Percentiles rank a stretch among this genome's conserved stretches.
These are phyloP conservation scores for Nissolia schottii DNA, from an alignment of 306 rosid genomes.

Conservation along the genomic window DNA sequence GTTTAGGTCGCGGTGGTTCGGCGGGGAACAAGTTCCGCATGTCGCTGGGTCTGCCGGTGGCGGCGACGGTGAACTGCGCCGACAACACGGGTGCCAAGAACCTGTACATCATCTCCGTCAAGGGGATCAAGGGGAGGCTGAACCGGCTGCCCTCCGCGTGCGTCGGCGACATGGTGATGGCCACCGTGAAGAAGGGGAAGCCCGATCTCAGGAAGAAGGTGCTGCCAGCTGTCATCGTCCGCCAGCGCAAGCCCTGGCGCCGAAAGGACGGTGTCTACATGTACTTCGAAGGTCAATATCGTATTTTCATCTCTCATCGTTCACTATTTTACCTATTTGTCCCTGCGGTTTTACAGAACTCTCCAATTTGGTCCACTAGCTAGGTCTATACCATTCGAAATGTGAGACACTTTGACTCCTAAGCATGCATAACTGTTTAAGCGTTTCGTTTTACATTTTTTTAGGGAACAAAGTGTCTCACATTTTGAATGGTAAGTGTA, in stretches of 20 bases:
- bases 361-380: no score
- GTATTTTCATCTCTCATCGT: no score
- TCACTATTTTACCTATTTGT: background rate
- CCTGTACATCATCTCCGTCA: conserved; percentile 80
- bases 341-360: no score
- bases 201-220: conserved; percentile 95
- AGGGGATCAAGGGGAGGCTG: conserved; percentile 84
- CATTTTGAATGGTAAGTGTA: no score
- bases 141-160: conserved; percentile 91
- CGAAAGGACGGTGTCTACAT: conserved; percentile 94
- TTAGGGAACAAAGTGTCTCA: no score
- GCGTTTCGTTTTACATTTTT: no score
- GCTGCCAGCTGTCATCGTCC: conserved; percentile 83
- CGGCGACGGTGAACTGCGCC: conserved; percentile 90
- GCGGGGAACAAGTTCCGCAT: conserved; percentile 93
- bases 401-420: no score
- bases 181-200: conserved; percentile 91
- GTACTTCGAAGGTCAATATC: conserved; percentile 72
- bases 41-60: conserved; percentile 97
- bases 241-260: conserved; percentile 91
- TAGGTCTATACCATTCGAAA: no score
- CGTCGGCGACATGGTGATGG: conserved; percentile 97
- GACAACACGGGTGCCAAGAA: conserved; percentile 96
- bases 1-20: conserved; percentile 79
- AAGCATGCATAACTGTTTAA: no score